Evolutionary conservation across 805 yeast species (phyloP), one percentile per base, ranked within the genome.

Genomic region (Candida maris): DNA sequence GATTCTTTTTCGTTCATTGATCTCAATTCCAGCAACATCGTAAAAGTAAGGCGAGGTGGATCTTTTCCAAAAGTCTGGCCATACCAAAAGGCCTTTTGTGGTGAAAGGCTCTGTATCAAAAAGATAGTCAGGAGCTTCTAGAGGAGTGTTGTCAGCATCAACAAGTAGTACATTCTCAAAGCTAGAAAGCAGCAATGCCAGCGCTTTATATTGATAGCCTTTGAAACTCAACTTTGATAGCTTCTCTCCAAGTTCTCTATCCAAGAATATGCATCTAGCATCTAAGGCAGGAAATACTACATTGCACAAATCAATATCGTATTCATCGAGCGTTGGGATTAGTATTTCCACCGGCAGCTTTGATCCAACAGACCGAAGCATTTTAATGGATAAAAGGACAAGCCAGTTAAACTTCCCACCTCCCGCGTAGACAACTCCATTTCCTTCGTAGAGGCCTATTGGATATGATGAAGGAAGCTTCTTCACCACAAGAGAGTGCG

Each of bases 341-440:
- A 85, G 70, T 6, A 88, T 81, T 62, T 87, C 96, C 12, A 87
- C 75, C 1, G 96, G 96, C 24, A 83, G 57, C 17, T 67, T 65
- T 6, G 82, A 77, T 1, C 88, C 86, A 4, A 70, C 60, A 9
- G 77, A 71, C 45, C 95, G 63, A 30, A 86, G 57, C 38, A 78
- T 68, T 45, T 71, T 71, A 36, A 85, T 70, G 1, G 86, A 75
- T 13, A 82, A 62, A 28, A 82, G 60, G 5, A 85, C 75, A 41
- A 82, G 64, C 71, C 89, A 80, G 46, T 80, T 77, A 61, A 77
- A 84, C 47, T 70, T 74, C 1, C 88, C 89, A 19, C 94, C 94
- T 10, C 91, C 93, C 24, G 84, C 88, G 44, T 69, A 77, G 1
- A 79, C 85, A 14, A 77, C 72, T 20, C 85, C 85, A 50, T 74